Evolutionary conservation across 352 stramenopile genomes (phyloP).

Genomic region (Globisporangium mamillatum): DNA sequence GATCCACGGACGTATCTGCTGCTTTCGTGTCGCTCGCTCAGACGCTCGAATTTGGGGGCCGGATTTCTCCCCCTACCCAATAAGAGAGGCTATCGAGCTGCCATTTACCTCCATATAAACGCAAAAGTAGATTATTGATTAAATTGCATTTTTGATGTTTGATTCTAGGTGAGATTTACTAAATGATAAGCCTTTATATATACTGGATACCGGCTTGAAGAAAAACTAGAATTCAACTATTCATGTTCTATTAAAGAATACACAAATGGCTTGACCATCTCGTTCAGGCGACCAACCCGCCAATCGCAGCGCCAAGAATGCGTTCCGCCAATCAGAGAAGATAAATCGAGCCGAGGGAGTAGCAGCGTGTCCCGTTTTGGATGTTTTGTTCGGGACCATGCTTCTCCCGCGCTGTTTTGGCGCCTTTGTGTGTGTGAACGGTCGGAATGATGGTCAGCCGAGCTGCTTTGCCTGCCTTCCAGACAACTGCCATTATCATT

Average conservation of each 20-base stretch:
- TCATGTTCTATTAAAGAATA: neutral
- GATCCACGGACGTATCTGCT: conserved; percentile 4
- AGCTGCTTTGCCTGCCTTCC: neutral
- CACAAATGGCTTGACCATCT: neutral
- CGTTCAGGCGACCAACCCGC: neutral
- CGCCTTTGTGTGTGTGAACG: neutral
- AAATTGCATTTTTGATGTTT: neutral
- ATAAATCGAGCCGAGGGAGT: neutral
- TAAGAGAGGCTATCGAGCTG: neutral
- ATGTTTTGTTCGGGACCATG: neutral
- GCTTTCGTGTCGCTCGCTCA: conserved; percentile 11
- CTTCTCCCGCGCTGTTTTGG: neutral
- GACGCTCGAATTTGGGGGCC: neutral
- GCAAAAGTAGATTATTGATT: neutral
- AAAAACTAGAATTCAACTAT: neutral
- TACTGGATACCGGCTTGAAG: neutral
- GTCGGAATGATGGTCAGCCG: neutral
- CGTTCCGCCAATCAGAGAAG: conserved; percentile 1
- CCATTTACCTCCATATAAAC: neutral
- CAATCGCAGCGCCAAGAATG: neutral
- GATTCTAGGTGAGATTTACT: neutral
- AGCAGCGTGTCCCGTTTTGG: neutral
- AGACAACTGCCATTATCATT: neutral
- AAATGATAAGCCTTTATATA: neutral
- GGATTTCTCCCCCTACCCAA: conserved; percentile 9